Conservation (phyloP, 2,329 filamentous ascomycete species). For the Neofusicoccum laricinum region DNA sequence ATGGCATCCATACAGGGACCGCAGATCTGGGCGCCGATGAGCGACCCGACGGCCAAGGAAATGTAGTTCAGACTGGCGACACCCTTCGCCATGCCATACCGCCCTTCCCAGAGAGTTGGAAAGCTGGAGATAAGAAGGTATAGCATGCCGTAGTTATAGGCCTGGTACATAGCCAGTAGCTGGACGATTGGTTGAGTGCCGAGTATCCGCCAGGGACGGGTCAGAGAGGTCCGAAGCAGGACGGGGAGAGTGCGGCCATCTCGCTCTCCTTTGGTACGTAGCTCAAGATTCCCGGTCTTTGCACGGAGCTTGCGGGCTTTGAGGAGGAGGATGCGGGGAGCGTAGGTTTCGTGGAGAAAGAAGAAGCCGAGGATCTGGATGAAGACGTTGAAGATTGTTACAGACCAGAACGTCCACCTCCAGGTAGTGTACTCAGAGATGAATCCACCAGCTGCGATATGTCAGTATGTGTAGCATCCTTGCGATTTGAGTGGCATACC, state of each 20-base stretch:
- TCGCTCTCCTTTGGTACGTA: slow-evolving; percentile 52
- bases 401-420: slow-evolving; percentile 51
- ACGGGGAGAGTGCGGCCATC: slow-evolving; percentile 33
- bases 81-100: slow-evolving; percentile 56
- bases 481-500: slow-evolving; percentile 20
- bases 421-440: slow-evolving; percentile 45
- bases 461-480: not conserved
- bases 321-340: slow-evolving; percentile 43
- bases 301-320: slow-evolving; percentile 58
- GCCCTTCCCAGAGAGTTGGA: slow-evolving; percentile 53
- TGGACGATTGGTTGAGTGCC: slow-evolving; percentile 60
- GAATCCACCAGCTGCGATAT: slow-evolving; percentile 46
- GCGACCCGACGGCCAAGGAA: slow-evolving; percentile 61
- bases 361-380: slow-evolving; percentile 43
- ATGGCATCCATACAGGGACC: slow-evolving; percentile 51
- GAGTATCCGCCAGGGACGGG: slow-evolving; percentile 57
- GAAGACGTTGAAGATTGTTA: slow-evolving; percentile 41
- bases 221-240: slow-evolving; percentile 39
- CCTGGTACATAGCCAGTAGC: slow-evolving; percentile 53
- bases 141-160: slow-evolving; percentile 60
- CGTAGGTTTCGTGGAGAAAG: slow-evolving; percentile 44
- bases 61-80: slow-evolving; percentile 65
- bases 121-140: slow-evolving; percentile 64
- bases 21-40: slow-evolving; percentile 43
- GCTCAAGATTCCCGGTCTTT: slow-evolving; percentile 58